Evolutionary conservation across 2,329 filamentous ascomycete genomes (phyloP).

Genomic region (Tolypocladium cylindrosporum): DNA sequence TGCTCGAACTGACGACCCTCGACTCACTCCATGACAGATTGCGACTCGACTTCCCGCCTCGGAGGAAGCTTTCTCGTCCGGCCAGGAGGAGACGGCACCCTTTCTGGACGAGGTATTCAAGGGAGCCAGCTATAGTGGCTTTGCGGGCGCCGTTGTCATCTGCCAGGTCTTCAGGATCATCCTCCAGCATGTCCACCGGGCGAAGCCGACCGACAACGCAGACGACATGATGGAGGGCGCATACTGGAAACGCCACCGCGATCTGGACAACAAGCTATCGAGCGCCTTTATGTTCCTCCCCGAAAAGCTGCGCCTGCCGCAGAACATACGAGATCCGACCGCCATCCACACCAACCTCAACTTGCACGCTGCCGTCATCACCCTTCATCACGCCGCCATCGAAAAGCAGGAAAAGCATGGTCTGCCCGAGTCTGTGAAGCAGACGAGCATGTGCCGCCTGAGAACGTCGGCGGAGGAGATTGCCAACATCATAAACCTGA

Average conservation of each 20-base stretch:
- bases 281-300: constrained; percentile 73
- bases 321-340: constrained; percentile 57
- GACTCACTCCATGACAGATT: constrained; percentile 33
- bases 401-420: constrained; percentile 70
- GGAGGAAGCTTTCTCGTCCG: constrained; percentile 65
- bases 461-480: constrained; percentile 77
- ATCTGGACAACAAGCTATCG: constrained; percentile 70
- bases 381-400: constrained; percentile 78
- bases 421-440: constrained; percentile 53
- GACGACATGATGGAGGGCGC: constrained; percentile 63
- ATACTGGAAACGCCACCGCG: constrained; percentile 80
- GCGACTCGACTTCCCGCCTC: constrained; percentile 70
- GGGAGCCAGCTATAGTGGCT: constrained; percentile 55
- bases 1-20: no score
- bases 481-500: constrained; percentile 70
- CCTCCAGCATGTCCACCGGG: constrained; percentile 68
- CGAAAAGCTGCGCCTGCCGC: constrained; percentile 60
- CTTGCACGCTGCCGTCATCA: constrained; percentile 79
- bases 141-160: constrained; percentile 63
- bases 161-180: constrained; percentile 75
- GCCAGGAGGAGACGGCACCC: constrained; percentile 50
- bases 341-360: constrained; percentile 80
- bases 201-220: constrained; percentile 58
- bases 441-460: constrained; percentile 62
- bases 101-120: constrained; percentile 56